Base-by-base conservation (phyloP, 148 eudicot genomes). In the Fagopyrum esculentum region DNA sequence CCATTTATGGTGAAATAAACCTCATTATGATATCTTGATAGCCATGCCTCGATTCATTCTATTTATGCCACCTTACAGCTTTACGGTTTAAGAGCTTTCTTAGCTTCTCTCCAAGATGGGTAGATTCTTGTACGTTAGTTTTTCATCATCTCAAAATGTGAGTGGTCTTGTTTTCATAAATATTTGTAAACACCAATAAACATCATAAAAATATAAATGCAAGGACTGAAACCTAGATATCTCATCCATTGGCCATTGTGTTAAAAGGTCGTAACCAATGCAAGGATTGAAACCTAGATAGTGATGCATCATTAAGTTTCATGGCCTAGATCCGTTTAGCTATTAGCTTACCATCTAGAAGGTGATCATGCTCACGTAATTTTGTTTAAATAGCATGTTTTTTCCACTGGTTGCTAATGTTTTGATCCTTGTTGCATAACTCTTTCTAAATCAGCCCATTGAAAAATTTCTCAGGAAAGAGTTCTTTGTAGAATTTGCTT, bases 401-500 rank as follows among this genome's bases (percentile, higher is more conserved):
- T 49, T 49, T 49, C 12, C 2, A 9, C 52, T 12, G 9, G 52
- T 49, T 49, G 11, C 6, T 49, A 1, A 49, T 12, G 12, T 49
- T 49, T 49, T 49, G 9, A 9, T 49, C 12, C 40, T 49, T 49
- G 12, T 12, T 49, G 12, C 52, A 49, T 8, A 49, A 49, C 52
- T 49, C 12, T 49, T 9, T 49, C 52, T 49, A 49, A 49, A 8
- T 49, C 52, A 8, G 12, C 12, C 12, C 9, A 49, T 49, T 6
- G 52, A 12, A 49, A 49, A 49, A 60, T 60, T 26, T 60, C 66
- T 60, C 88, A 91, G 98, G 98, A 93, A 75, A 93, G 88, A 75
- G 84, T 93, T 78, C 80, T 93, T 9, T 93, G 97, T 55, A 84
- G 97, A 78, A 82, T 91, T 76, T 93, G 98, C 91, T 93, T 89